Evolutionary conservation across 331 rosid species (phyloP).

Genomic region (Arachis monticola): DNA sequence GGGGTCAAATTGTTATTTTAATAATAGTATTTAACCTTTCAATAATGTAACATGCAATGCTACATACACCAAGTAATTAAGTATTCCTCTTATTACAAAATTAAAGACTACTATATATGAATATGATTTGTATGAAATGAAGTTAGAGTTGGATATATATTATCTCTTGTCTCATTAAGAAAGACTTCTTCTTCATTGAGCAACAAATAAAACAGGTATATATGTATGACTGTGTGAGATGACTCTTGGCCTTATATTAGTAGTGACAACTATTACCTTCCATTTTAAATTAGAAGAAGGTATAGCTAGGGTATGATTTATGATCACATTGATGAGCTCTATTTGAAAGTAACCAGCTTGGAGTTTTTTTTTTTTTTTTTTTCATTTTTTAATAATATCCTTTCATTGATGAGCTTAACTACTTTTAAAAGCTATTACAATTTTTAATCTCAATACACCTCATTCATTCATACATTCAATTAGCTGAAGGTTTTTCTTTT

Average conservation of each 20-base stretch:
- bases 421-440: background rate
- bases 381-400: background rate
- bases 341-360: too few relatives aligned
- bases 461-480: slow-evolving; percentile 1
- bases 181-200: background rate
- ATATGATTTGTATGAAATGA: too few relatives aligned
- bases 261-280: slow-evolving; percentile 10
- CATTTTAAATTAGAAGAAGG: background rate
- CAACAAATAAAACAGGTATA: background rate
- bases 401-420: background rate
- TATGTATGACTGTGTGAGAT: background rate
- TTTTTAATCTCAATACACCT: background rate
- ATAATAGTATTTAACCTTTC: background rate
- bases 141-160: background rate
- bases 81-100: background rate
- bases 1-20: too few relatives aligned
- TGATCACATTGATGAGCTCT: background rate
- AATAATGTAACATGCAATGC: background rate
- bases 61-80: background rate
- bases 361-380: too few relatives aligned
- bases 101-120: background rate
- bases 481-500: background rate
- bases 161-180: background rate
- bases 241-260: background rate
- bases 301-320: background rate